Evolutionary conservation across 306 rosid species (phyloP).

Genomic region (Adenanthera pavonina): DNA sequence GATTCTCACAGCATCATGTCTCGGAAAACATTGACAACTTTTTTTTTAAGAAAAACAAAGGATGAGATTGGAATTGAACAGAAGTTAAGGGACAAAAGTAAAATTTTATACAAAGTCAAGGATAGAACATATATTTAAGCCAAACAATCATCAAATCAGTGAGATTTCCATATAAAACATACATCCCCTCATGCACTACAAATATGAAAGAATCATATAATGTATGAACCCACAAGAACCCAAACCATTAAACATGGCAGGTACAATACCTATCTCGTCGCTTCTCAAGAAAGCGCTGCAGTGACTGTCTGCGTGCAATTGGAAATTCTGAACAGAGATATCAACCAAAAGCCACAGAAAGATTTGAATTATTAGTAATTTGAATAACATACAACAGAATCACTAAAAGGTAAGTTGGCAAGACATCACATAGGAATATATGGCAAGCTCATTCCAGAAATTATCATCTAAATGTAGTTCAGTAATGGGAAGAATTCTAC

Average conservation of each 20-base stretch:
- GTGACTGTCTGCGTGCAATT: slow-evolving; percentile 77
- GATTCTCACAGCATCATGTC: not conserved
- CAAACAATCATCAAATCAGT: not conserved
- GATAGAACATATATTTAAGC: not conserved
- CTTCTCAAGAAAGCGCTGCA: slow-evolving; percentile 81
- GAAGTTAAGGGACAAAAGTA: not conserved
- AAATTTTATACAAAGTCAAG: not conserved
- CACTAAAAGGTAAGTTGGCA: not conserved
- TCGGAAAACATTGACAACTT: not conserved
- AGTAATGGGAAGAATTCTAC: slow-evolving; percentile 39
- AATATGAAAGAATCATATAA: not conserved
- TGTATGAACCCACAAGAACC: slow-evolving; percentile 4
- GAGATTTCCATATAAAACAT: not conserved
- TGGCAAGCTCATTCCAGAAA: slow-evolving; percentile 1
- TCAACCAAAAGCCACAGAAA: slow-evolving; percentile 30
- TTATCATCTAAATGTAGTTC: slow-evolving; percentile 7
- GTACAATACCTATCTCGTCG: slow-evolving; percentile 63
- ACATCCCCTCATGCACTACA: not conserved
- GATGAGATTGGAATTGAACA: not conserved
- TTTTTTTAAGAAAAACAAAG: not conserved
- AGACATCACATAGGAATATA: not conserved
- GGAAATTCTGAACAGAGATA: slow-evolving; percentile 65
- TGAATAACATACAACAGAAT: not conserved
- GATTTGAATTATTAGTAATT: not conserved
- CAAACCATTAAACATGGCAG: slow-evolving; percentile 1